Evolutionary conservation across 2,329 filamentous ascomycete species (phyloP), one percentile per base, ranked within the genome.

Genomic region (Arthrobotrys entomopaga): DNA sequence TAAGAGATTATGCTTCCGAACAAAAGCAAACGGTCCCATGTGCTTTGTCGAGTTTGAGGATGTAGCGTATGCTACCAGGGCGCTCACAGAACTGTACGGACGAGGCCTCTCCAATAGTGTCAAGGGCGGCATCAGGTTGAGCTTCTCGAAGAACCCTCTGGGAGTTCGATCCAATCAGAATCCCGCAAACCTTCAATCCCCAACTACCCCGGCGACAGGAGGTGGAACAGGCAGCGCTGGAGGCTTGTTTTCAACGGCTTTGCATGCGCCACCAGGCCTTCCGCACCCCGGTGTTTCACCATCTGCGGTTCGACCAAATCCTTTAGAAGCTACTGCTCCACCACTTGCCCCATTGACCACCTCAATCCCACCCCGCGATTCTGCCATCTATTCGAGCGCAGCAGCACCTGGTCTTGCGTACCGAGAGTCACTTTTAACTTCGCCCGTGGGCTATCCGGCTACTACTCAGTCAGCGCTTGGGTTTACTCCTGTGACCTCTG

Each of bases 41-140:
- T 98, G 95, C 81, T 98, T 98, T 81, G 95, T 99, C 42, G 95
- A 99, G 81, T 99, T 98, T 78, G 94, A 98, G 79, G 93, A 97
- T 79, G 86, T 96, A 10, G 91, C 91, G 0, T 94, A 92, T 79
- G 94, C 95, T 0, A 97, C 94, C 48, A 96, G 95, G 82, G 90
- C 93, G 0, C 85, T 98, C 1, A 88, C 93, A 77, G 92, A 97
- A 66, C 85, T 98, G 0, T 97, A 98, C 79, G 95, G 95, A 0
- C 88, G 90, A 57, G 88, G 87, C 56, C 86, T 98, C 34, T 92
- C 93, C 80, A 97, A 97, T 82, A 97, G 93, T 79, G 87, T 92
- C 80, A 97, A 97, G 81, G 94, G 94, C 5, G 95, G 95, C 38
- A 97, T 99, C 79, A 90, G 95, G 22, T 85, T 99, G 65, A 97